Conservation (phyloP, 1,284 basidiomycete genomes). For the Trametes hirsuta region DNA sequence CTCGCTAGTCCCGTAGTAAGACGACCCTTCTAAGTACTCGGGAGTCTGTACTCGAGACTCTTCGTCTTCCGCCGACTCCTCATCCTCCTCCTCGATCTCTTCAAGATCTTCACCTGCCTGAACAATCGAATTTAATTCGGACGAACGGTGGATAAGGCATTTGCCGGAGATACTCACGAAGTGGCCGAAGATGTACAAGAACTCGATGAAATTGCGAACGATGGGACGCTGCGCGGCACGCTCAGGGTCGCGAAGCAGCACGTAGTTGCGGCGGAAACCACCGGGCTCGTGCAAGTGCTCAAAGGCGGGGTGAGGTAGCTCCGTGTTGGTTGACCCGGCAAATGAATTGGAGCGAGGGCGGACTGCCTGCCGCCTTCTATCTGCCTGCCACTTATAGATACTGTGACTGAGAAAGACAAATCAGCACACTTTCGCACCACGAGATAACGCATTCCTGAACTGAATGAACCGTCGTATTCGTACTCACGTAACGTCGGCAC, state of each 20-base stretch:
- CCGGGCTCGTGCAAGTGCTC: conserved; percentile 93
- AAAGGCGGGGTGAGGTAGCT: conserved; percentile 69
- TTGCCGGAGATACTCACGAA: conserved; percentile 66
- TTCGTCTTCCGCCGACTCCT: conserved; percentile 40
- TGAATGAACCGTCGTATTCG: not conserved
- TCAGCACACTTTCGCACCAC: conserved; percentile 2
- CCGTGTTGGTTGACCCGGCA: conserved; percentile 52
- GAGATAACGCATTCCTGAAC: not conserved
- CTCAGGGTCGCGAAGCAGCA: conserved; percentile 70
- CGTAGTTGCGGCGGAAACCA: conserved; percentile 89
- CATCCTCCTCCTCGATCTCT: conserved; percentile 72
- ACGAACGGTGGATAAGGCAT: not conserved
- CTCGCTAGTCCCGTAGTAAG: conserved; percentile 16
- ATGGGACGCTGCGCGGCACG: conserved; percentile 67
- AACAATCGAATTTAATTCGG: conserved; percentile 5
- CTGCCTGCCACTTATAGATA: conserved; percentile 92
- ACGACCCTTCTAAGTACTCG: conserved; percentile 10
- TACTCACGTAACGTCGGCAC: conserved; percentile 89
- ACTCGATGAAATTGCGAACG: conserved; percentile 88
- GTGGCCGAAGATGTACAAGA: conserved; percentile 90
- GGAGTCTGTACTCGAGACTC: conserved; percentile 25
- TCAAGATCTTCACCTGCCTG: conserved; percentile 95
- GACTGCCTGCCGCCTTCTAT: conserved; percentile 60
- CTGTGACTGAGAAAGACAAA: conserved; percentile 62
- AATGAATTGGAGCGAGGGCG: conserved; percentile 76